A percentile compares a stretch with the other conserved stretches of the same genome.
phyloP scores from a whole-genome alignment of 805 yeast genomes.

The Clavispora santaluciae region DNA sequence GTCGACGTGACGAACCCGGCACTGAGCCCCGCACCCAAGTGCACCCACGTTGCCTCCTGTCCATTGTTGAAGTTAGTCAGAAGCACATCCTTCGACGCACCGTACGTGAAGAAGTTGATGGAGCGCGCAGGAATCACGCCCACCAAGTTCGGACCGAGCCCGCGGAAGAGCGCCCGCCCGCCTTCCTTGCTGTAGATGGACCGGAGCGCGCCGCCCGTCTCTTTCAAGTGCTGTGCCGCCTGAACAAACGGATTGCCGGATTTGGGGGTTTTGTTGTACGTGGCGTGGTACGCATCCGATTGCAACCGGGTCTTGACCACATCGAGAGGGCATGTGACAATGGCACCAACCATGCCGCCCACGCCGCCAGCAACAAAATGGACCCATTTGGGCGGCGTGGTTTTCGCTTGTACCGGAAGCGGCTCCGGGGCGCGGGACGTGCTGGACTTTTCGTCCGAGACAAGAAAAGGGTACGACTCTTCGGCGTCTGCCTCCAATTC shows the following conservation, averaged over 20 bases:
- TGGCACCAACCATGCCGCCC: slow-evolving; percentile 98
- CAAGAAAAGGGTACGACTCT: slow-evolving; percentile 57
- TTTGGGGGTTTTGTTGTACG: slow-evolving; percentile 47
- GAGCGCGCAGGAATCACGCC: slow-evolving; percentile 98
- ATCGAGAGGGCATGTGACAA: slow-evolving; percentile 91
- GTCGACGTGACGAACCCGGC: slow-evolving; percentile 96
- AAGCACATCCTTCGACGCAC: slow-evolving; percentile 81
- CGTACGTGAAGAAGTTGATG: slow-evolving; percentile 93
- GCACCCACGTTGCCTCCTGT: slow-evolving; percentile 78
- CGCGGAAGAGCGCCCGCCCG: slow-evolving; percentile 79
- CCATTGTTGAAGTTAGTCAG: slow-evolving; percentile 64
- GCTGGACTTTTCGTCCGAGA: slow-evolving; percentile 69
- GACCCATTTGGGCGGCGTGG: slow-evolving; percentile 44
- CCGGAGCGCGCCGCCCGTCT: slow-evolving; percentile 69
- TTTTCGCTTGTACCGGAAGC: neutral
- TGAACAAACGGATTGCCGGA: slow-evolving; percentile 35
- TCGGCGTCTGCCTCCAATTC: slow-evolving; percentile 50
- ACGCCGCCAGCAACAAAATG: slow-evolving; percentile 88
- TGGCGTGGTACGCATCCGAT: slow-evolving; percentile 69
- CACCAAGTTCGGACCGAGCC: slow-evolving; percentile 92
- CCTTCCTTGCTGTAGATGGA: slow-evolving; percentile 77
- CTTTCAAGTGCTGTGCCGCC: slow-evolving; percentile 69
- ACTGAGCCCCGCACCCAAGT: slow-evolving; percentile 75
- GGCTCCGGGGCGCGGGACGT: slow-evolving; percentile 39
- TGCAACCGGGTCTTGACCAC: slow-evolving; percentile 94